phyloP scores from a whole-genome alignment of 139 green algal genomes.

The Chlamydomonas schloesseri region DNA sequence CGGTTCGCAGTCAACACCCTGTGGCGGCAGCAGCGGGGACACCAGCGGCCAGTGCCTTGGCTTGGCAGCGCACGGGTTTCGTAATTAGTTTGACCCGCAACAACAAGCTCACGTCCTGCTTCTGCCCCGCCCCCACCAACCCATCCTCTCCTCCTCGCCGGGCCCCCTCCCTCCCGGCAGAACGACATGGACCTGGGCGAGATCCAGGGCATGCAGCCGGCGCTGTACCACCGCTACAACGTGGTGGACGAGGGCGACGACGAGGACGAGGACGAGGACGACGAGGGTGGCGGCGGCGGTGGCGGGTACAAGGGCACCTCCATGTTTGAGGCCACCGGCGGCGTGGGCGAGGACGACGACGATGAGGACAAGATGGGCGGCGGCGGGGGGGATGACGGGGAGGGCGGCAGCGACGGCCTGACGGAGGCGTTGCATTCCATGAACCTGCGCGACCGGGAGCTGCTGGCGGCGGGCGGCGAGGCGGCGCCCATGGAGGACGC shows the following conservation, averaged over 20 bases:
- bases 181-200: slow-evolving; percentile 73
- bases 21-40: too few species aligned
- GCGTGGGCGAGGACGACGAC: background rate
- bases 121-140: too few species aligned
- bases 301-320: slow-evolving; percentile 18
- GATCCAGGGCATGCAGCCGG: slow-evolving; percentile 67
- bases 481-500: slow-evolving; percentile 36
- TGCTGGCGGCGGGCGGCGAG: background rate
- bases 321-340: slow-evolving; percentile 25
- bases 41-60: too few species aligned
- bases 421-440: slow-evolving; percentile 19
- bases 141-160: background rate
- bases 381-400: background rate
- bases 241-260: slow-evolving; percentile 64
- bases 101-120: too few species aligned
- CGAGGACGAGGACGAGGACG: slow-evolving; percentile 67
- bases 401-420: slow-evolving; percentile 5
- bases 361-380: background rate
- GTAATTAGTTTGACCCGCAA: too few species aligned
- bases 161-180: slow-evolving; percentile 12
- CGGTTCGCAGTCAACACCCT: too few species aligned
- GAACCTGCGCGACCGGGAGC: slow-evolving; percentile 46
- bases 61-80: too few species aligned
- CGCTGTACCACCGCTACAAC: slow-evolving; percentile 70
- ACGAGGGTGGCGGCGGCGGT: slow-evolving; percentile 2